Percentiles rank a stretch among this genome's conserved stretches.
These are phyloP conservation scores for Phlebopus sp. DNA, from an alignment of 1,284 basidiomycete genomes.

Conservation along the genomic window DNA sequence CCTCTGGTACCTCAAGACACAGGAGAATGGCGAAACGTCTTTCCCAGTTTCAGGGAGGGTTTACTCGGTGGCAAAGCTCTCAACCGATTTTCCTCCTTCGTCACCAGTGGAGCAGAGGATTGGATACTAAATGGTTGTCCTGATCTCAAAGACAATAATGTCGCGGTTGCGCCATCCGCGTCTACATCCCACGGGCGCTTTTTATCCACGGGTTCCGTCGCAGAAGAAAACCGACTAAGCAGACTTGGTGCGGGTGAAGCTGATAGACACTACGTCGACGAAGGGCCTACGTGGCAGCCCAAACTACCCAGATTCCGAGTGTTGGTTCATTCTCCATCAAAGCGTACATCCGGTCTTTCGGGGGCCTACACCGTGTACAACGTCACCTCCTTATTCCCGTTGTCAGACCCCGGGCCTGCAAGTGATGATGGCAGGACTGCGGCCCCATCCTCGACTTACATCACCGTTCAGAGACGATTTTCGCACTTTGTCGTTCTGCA, in stretches of 20 bases:
- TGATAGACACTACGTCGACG: constrained; percentile 70
- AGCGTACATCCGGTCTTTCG: constrained; percentile 60
- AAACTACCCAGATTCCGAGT: constrained; percentile 72
- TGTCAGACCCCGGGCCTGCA: constrained; percentile 26
- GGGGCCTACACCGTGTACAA: constrained; percentile 75
- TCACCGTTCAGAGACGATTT: constrained; percentile 78
- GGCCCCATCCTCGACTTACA: constrained; percentile 41
- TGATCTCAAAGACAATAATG: constrained; percentile 22
- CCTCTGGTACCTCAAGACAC: constrained; percentile 69
- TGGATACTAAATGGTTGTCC: constrained; percentile 64
- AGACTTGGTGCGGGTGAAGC: constrained; percentile 48
- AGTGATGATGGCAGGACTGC: constrained; percentile 10
- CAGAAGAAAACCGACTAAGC: constrained; percentile 35
- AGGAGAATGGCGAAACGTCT: constrained; percentile 60
- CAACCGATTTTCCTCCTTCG: constrained; percentile 82
- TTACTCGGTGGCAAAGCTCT: constrained; percentile 73
- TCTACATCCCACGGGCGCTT: constrained; percentile 25
- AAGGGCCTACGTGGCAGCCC: constrained; percentile 70
- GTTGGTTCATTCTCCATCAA: constrained; percentile 77
- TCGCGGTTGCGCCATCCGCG: constrained; percentile 20
- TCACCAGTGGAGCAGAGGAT: constrained; percentile 81
- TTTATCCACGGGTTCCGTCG: constrained; percentile 34
- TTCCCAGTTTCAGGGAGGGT: constrained; percentile 68
- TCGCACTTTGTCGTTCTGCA: constrained; percentile 82
- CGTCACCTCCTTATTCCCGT: constrained; percentile 69